A percentile compares a stretch with the other conserved stretches of the same genome.
Conservation (phyloP, 768 basidiomycete species). For the Podaxis sp. region DNA sequence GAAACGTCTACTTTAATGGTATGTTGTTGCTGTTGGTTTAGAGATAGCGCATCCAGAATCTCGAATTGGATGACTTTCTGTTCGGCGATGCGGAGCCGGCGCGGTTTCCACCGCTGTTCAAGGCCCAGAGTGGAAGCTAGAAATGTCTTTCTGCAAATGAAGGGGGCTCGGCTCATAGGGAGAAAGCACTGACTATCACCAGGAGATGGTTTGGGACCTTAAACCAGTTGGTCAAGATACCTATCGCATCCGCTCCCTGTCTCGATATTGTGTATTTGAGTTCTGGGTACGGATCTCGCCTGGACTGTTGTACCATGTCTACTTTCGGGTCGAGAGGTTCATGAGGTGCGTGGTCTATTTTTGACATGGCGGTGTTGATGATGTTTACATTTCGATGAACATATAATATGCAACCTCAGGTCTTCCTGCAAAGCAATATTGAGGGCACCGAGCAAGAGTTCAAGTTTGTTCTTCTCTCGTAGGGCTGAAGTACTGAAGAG, state of each 20-base stretch:
- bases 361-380: not conserved
- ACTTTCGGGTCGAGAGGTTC: not conserved
- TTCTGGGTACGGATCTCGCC: not conserved
- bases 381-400: no score
- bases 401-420: not conserved
- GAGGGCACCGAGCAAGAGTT: not conserved
- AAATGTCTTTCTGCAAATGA: not conserved
- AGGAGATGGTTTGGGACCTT: not conserved
- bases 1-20: not conserved
- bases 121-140: no score
- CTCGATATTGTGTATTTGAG: not conserved
- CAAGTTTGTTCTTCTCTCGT: not conserved
- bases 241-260: not conserved
- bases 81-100: not conserved
- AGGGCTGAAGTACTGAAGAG: not conserved
- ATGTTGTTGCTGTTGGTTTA: not conserved
- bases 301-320: not conserved
- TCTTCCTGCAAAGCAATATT: not conserved
- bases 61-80: not conserved
- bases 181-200: not conserved
- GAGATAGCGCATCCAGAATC: not conserved
- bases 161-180: not conserved
- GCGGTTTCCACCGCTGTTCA: not conserved
- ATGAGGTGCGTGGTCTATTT: not conserved
- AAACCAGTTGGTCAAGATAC: not conserved